Percentiles rank a stretch among this genome's conserved stretches.
Evolutionary conservation across 345 rosid species (phyloP).

Genomic region (Gossypium turneri): DNA sequence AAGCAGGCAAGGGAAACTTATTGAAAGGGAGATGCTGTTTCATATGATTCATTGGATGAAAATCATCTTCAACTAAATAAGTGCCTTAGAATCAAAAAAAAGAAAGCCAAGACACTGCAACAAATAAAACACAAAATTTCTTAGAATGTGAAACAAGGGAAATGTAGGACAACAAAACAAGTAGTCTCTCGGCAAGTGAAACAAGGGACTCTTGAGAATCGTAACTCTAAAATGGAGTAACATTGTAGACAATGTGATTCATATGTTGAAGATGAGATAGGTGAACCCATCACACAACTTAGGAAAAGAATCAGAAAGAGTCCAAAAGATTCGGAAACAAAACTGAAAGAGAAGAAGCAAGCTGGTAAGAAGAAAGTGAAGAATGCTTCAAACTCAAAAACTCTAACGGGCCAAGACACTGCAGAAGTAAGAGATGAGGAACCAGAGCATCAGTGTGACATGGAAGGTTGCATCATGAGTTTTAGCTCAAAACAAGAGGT

Average conservation of each 20-base stretch:
- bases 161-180: neutral
- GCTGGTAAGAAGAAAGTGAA: conserved; percentile 42
- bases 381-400: conserved; percentile 30
- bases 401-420: conserved; percentile 20
- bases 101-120: conserved; percentile 14
- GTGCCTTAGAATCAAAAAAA: conserved; percentile 26
- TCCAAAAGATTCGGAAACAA: neutral
- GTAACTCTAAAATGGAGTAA: conserved; percentile 29
- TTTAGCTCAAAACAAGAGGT: conserved; percentile 70
- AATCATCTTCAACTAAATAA: conserved; percentile 10
- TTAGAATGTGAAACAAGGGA: conserved; percentile 20
- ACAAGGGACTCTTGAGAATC: conserved; percentile 32
- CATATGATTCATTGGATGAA: conserved; percentile 12
- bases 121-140: conserved; percentile 30
- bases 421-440: conserved; percentile 47
- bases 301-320: conserved; percentile 57
- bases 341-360: conserved; percentile 21
- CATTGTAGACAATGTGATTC: conserved; percentile 2
- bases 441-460: conserved; percentile 64
- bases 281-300: conserved; percentile 11
- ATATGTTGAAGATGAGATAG: conserved; percentile 25
- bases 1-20: conserved; percentile 18
- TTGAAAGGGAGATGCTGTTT: conserved; percentile 21
- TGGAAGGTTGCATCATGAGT: conserved; percentile 91
- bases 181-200: conserved; percentile 21